Evolutionary conservation across 805 yeast species (phyloP).

Genomic region (Candida endomychidarum): DNA sequence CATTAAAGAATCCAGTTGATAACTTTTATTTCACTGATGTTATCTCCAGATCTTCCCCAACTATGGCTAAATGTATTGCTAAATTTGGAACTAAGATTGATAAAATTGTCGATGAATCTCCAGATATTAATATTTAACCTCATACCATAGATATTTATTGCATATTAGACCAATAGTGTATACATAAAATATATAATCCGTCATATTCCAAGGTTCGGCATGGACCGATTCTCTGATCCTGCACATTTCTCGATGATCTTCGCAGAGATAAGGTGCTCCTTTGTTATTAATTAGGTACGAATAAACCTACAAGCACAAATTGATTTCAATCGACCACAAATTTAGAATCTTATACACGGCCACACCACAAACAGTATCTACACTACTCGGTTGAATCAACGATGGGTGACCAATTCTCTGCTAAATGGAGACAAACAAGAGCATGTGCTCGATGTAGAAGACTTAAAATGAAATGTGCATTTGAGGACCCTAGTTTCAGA

Average conservation of each 20-base stretch:
- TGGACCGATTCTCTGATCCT: no score
- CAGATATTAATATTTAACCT: slow-evolving; percentile 29
- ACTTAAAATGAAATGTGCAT: slow-evolving; percentile 52
- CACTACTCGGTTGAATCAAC: no score
- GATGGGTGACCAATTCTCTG: slow-evolving; percentile 32
- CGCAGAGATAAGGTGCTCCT: no score
- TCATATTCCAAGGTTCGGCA: no score
- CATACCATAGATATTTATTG: slow-evolving; percentile 6
- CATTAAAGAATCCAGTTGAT: slow-evolving; percentile 68
- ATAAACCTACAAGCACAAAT: no score
- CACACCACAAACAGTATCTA: no score
- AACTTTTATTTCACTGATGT: slow-evolving; percentile 89
- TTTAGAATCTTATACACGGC: no score
- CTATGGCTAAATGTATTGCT: slow-evolving; percentile 85
- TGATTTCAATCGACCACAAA: no score
- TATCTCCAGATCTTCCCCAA: slow-evolving; percentile 81
- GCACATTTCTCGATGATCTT: no score
- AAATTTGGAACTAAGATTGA: slow-evolving; percentile 68
- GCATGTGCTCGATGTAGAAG: slow-evolving; percentile 60
- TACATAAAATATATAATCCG: background rate
- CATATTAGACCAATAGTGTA: slow-evolving; percentile 1
- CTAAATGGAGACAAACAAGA: slow-evolving; percentile 45
- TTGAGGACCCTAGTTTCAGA: slow-evolving; percentile 43
- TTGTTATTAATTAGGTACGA: no score
- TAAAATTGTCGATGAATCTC: slow-evolving; percentile 51